Evolutionary conservation across 306 rosid species (phyloP).

Genomic region (Arachis stenosperma): DNA sequence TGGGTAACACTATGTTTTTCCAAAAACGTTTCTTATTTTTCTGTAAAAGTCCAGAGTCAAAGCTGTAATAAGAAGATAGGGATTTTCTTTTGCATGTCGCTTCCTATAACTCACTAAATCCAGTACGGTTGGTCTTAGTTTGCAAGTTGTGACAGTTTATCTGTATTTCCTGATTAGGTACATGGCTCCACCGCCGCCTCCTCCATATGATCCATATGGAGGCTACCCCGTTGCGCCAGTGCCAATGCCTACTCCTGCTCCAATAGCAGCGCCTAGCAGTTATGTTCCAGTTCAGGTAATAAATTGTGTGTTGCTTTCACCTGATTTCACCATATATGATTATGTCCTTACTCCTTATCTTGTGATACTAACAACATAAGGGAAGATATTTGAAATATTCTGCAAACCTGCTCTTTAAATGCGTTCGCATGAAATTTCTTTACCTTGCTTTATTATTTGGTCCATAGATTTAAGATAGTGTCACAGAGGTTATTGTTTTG

Average conservation of each 20-base stretch:
- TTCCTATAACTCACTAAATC: background rate
- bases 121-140: background rate
- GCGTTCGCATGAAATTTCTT: too few relatives aligned
- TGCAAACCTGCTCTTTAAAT: too few relatives aligned
- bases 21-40: background rate
- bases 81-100: slow-evolving; percentile 11
- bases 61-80: background rate
- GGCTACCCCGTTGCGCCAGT: slow-evolving; percentile 93
- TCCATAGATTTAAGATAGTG: too few relatives aligned
- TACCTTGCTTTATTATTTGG: too few relatives aligned
- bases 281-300: slow-evolving; percentile 90
- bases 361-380: background rate
- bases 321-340: background rate
- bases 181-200: slow-evolving; percentile 98
- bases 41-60: background rate
- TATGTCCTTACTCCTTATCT: background rate
- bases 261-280: slow-evolving; percentile 85
- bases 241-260: slow-evolving; percentile 78
- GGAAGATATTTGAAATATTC: too few relatives aligned
- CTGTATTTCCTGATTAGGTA: slow-evolving; percentile 59
- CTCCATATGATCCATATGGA: slow-evolving; percentile 89
- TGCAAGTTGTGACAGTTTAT: slow-evolving; percentile 8
- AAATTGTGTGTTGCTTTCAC: slow-evolving; percentile 4
- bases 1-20: slow-evolving; percentile 51
- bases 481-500: too few relatives aligned